phyloP scores from a whole-genome alignment of 148 eudicot species.

The Heliamphora exappendiculata region DNA sequence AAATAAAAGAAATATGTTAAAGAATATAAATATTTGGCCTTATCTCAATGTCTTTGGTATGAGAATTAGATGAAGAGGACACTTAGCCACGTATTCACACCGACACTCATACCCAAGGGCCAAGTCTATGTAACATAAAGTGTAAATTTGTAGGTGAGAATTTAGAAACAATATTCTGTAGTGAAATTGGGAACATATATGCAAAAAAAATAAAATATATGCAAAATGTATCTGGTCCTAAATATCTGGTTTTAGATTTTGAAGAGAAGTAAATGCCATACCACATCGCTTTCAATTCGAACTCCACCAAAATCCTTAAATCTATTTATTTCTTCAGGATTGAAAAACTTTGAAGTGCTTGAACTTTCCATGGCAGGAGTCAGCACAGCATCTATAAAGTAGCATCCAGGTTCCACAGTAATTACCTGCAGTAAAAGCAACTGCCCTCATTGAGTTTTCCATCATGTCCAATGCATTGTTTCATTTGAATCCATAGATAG shows the following conservation, averaged over 20 bases:
- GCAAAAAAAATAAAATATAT: not conserved
- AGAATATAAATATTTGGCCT: too few relatives aligned
- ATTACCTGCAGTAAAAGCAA: slow-evolving; percentile 53
- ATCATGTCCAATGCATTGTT: not conserved
- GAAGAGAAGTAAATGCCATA: slow-evolving; percentile 19
- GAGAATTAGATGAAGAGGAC: too few relatives aligned
- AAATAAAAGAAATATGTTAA: too few relatives aligned
- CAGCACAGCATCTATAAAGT: slow-evolving; percentile 81
- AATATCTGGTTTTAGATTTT: not conserved
- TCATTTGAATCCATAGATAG: not conserved
- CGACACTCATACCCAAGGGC: too few relatives aligned
- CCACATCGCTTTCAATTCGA: slow-evolving; percentile 95
- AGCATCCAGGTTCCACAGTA: slow-evolving; percentile 98
- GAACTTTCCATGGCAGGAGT: slow-evolving; percentile 71
- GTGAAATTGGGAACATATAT: not conserved
- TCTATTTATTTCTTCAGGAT: slow-evolving; percentile 43
- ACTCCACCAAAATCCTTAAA: slow-evolving; percentile 93
- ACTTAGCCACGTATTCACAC: too few relatives aligned
- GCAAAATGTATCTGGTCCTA: not conserved
- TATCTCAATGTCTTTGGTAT: too few relatives aligned
- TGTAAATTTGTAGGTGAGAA: too few relatives aligned
- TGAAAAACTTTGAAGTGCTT: slow-evolving; percentile 65
- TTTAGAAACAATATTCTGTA: too few relatives aligned
- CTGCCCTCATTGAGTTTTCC: not conserved
- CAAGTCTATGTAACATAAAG: too few relatives aligned